Conservation (phyloP, 352 stramenopile genomes). For the Globisporangium canariense region DNA sequence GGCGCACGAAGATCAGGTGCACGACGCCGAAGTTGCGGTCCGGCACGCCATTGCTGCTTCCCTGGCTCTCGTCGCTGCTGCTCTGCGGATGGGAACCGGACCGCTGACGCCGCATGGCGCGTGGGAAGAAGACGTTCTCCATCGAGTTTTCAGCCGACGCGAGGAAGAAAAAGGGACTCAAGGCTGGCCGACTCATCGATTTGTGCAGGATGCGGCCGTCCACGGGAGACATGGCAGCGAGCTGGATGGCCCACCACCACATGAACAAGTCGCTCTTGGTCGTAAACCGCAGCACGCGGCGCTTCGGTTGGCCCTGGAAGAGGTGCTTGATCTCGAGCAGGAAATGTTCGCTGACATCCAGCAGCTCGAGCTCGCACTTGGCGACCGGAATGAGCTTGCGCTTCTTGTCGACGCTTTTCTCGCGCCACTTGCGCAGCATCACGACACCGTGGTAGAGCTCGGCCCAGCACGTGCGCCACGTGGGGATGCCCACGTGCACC, state of each 20-base stretch:
- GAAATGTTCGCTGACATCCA: constrained; percentile 46
- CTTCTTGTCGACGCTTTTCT: constrained; percentile 50
- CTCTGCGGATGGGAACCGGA: not conserved
- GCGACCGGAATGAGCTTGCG: constrained; percentile 50
- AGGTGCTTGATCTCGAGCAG: constrained; percentile 53
- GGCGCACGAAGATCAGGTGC: constrained; percentile 69
- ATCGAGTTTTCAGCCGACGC: constrained; percentile 40
- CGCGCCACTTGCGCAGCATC: constrained; percentile 51
- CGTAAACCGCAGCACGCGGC: constrained; percentile 40
- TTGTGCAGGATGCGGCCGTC: constrained; percentile 46
- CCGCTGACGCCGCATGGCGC: constrained; percentile 21
- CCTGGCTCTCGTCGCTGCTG: constrained; percentile 10
- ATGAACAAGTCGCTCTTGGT: constrained; percentile 62
- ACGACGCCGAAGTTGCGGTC: constrained; percentile 33
- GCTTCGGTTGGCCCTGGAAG: constrained; percentile 48
- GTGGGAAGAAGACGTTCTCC: constrained; percentile 64
- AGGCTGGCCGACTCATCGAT: constrained; percentile 36
- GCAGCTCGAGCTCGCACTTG: constrained; percentile 39
- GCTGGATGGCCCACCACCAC: constrained; percentile 76
- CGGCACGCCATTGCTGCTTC: not conserved
- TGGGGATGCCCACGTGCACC: constrained; percentile 38
- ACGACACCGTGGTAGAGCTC: constrained; percentile 71
- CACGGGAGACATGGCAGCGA: constrained; percentile 43
- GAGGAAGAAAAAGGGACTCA: constrained; percentile 50
- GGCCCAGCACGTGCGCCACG: constrained; percentile 55